Percentiles rank a stretch among this genome's conserved stretches.
Conservation (phyloP, 1,284 basidiomycete genomes). For the Ceratobasidium sp. region DNA sequence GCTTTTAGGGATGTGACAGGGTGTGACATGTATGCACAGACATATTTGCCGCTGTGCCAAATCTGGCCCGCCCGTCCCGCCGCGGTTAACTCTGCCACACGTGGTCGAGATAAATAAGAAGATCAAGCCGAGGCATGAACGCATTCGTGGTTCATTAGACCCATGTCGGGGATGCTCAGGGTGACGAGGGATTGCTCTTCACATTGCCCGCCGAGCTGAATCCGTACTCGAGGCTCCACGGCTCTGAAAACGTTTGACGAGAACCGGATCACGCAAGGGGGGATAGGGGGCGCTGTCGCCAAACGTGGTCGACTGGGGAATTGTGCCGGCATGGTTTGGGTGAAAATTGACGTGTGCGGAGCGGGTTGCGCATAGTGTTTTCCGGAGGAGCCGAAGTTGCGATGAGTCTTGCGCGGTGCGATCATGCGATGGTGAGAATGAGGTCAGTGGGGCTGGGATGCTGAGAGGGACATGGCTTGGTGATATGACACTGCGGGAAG, state of each 20-base stretch:
- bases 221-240: background rate
- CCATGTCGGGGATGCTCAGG: background rate
- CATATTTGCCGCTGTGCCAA: constrained; percentile 3
- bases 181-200: background rate
- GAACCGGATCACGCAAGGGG: background rate
- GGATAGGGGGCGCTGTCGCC: background rate
- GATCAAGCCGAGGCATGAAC: too few relatives aligned
- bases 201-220: background rate
- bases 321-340: background rate
- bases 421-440: constrained; percentile 7
- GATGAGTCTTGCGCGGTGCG: background rate
- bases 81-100: background rate
- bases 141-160: background rate
- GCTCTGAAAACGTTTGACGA: background rate
- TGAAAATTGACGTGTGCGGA: background rate
- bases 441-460: constrained; percentile 15
- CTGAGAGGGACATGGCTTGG: background rate
- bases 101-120: background rate
- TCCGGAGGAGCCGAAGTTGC: background rate
- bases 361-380: background rate
- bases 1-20: constrained; percentile 1
- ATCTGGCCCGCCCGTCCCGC: background rate
- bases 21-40: background rate
- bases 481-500: background rate
- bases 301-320: constrained; percentile 2